Percentiles rank a stretch among this genome's conserved stretches.
Evolutionary conservation across 139 green algal genomes (phyloP).

Genomic region (Chlorella ohadii): DNA sequence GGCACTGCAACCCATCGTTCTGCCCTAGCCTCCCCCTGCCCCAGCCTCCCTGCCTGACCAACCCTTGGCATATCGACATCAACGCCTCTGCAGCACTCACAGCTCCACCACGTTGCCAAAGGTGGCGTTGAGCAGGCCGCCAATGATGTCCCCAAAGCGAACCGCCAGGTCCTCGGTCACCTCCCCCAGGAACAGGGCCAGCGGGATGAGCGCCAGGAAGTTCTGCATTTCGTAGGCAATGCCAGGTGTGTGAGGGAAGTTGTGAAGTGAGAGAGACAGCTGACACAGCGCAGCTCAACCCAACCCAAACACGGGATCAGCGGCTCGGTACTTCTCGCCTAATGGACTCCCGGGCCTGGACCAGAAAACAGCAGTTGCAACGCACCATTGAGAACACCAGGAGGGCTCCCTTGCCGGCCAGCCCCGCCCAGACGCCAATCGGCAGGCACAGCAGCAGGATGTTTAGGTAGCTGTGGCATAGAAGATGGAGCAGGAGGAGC

Average conservation of each 20-base stretch:
- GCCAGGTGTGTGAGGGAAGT: not conserved
- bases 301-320: too few species aligned
- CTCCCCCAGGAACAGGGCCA: conserved; percentile 91
- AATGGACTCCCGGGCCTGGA: too few species aligned
- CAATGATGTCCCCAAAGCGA: conserved; percentile 75
- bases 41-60: too few species aligned
- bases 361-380: too few species aligned
- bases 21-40: too few species aligned
- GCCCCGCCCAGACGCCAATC: conserved; percentile 59
- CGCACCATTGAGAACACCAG: conserved; percentile 59
- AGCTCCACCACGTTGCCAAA: conserved; percentile 97
- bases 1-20: too few species aligned
- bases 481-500: conserved; percentile 47
- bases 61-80: not conserved
- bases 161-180: conserved; percentile 90
- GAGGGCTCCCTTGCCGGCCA: conserved; percentile 49
- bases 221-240: conserved; percentile 58
- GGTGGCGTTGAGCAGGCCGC: conserved; percentile 88
- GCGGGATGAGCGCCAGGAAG: conserved; percentile 82
- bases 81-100: not conserved
- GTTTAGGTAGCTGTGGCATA: conserved; percentile 68
- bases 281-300: too few species aligned
- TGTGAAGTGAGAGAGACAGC: too few species aligned
- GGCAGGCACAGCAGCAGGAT: conserved; percentile 76
- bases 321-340: too few species aligned